A percentile compares a stretch with the other conserved stretches of the same genome.
These are phyloP conservation scores for Entomortierella beljakovae DNA, from an alignment of 192 early-diverging fungal species.

Conservation along the genomic window DNA sequence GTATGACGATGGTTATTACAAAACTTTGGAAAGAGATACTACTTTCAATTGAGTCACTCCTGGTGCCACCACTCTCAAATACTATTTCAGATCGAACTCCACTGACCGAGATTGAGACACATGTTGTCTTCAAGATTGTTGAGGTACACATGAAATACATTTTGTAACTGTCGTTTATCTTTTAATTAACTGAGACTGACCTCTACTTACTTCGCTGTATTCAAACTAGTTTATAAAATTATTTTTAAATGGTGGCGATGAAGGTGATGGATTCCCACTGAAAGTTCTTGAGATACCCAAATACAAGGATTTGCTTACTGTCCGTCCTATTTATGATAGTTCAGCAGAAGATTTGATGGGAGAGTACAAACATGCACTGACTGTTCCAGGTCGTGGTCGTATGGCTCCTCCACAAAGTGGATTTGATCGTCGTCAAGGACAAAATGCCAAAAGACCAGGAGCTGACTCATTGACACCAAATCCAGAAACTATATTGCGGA, in stretches of 20 bases:
- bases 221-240: slow-evolving; percentile 70
- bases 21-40: slow-evolving; percentile 82
- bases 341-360: slow-evolving; percentile 73
- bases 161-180: too few relatives aligned
- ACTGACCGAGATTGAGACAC: slow-evolving; percentile 73
- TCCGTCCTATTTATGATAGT: slow-evolving; percentile 74
- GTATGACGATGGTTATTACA: slow-evolving; percentile 72
- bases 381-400: slow-evolving; percentile 40
- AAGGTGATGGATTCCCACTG: slow-evolving; percentile 70
- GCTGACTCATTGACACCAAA: slow-evolving; percentile 51
- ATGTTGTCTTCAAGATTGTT: slow-evolving; percentile 77
- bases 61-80: slow-evolving; percentile 78
- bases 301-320: slow-evolving; percentile 73
- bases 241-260: slow-evolving; percentile 78
- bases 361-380: slow-evolving; percentile 61
- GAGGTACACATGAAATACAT: slow-evolving; percentile 61
- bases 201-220: background rate
- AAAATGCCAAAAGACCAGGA: slow-evolving; percentile 9
- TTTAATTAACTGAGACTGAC: background rate
- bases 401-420: slow-evolving; percentile 48
- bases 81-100: slow-evolving; percentile 66
- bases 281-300: slow-evolving; percentile 73
- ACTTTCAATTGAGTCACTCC: slow-evolving; percentile 71
- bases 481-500: slow-evolving; percentile 61
- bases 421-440: slow-evolving; percentile 35